phyloP scores from a whole-genome alignment of 352 stramenopile species.

The Phytophthora kernoviae region DNA sequence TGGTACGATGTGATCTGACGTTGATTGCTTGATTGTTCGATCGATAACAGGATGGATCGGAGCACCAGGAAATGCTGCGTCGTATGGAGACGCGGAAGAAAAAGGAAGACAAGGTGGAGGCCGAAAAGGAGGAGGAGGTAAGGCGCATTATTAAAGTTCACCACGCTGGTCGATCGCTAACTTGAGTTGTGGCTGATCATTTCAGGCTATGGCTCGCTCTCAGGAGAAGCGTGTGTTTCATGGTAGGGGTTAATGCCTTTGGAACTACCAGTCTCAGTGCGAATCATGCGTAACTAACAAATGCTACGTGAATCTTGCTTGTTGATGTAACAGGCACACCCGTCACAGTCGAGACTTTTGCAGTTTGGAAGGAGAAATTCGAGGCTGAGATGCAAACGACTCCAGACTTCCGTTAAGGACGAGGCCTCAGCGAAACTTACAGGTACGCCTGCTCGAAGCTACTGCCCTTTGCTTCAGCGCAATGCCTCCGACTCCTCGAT shows the following conservation, averaged over 20 bases:
- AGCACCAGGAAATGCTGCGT: conserved; percentile 90
- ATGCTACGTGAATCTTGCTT: conserved; percentile 1
- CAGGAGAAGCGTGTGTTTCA: conserved; percentile 41
- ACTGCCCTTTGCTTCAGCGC: conserved; percentile 13
- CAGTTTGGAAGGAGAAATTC: conserved; percentile 74
- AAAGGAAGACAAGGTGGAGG: conserved; percentile 72
- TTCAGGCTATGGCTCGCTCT: conserved; percentile 32
- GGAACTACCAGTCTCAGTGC: background rate
- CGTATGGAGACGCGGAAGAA: conserved; percentile 84
- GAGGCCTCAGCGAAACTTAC: conserved; percentile 77
- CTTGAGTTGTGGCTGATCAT: conserved; percentile 3
- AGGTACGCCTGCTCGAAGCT: conserved; percentile 32
- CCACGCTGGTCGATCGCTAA: conserved; percentile 13
- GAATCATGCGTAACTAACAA: background rate
- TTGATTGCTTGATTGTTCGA: conserved; percentile 2
- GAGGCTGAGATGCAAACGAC: conserved; percentile 60
- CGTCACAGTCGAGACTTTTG: conserved; percentile 83
- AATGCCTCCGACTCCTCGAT: background rate
- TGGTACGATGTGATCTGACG: background rate
- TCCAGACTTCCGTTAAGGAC: conserved; percentile 58
- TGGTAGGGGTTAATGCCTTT: conserved; percentile 15
- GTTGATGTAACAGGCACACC: conserved; percentile 52
- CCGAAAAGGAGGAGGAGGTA: conserved; percentile 51
- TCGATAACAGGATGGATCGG: conserved; percentile 71
- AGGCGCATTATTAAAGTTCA: conserved; percentile 1